These are phyloP conservation scores for Thinopyrum elongatum DNA, from an alignment of 176 grass and related monocot species.

Conservation along the genomic window DNA sequence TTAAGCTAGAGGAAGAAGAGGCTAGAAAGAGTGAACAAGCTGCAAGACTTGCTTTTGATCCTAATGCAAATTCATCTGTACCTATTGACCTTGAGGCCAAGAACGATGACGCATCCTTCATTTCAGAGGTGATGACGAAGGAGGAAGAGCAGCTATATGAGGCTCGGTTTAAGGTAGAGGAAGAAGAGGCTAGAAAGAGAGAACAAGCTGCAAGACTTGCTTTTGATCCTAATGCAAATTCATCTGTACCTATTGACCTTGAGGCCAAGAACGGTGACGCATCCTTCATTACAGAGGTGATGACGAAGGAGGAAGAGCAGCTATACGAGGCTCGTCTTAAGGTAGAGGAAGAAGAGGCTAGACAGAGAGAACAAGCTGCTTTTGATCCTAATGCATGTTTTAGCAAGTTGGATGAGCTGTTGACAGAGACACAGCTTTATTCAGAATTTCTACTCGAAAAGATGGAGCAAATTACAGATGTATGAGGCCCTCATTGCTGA, in stretches of 20 bases:
- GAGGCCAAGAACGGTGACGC: constrained; percentile 68
- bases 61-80: no score
- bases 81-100: no score
- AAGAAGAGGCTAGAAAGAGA: no score
- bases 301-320: constrained; percentile 74
- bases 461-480: constrained; percentile 81
- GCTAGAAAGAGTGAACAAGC: constrained; percentile 45
- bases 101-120: no score
- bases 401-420: constrained; percentile 84
- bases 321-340: constrained; percentile 45
- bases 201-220: no score
- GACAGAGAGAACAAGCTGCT: constrained; percentile 39
- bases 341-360: constrained; percentile 48
- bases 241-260: constrained; percentile 42
- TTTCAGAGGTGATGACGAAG: no score
- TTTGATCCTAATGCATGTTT: constrained; percentile 35
- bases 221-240: no score
- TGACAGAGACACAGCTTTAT: constrained; percentile 85
- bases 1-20: constrained; percentile 53
- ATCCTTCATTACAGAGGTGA: constrained; percentile 57
- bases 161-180: no score
- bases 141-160: no score
- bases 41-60: background rate
- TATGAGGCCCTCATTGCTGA: constrained; percentile 23
- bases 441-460: constrained; percentile 95